Conservation (phyloP, 2,329 filamentous ascomycete species). For the Ophiosphaerella narmari region DNA sequence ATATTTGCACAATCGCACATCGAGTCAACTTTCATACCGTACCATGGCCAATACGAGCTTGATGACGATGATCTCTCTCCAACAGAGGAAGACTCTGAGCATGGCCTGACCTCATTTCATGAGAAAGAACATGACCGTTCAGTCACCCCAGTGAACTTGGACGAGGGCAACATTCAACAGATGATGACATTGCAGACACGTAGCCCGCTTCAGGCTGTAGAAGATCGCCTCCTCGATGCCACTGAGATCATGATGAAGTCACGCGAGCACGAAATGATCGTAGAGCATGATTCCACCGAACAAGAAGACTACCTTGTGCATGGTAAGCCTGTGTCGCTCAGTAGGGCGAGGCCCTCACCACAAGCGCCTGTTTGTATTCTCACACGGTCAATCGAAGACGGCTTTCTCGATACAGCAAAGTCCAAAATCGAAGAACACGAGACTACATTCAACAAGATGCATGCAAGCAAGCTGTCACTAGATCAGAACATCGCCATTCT, state of each 20-base stretch:
- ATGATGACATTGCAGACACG: slow-evolving; percentile 4
- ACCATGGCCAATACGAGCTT: slow-evolving; percentile 8
- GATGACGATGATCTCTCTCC: slow-evolving; percentile 17
- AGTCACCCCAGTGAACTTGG: slow-evolving; percentile 5
- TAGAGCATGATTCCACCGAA: background rate
- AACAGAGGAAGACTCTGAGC: slow-evolving; percentile 5
- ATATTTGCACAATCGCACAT: background rate
- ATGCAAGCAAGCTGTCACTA: slow-evolving; percentile 8
- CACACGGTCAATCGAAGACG: background rate
- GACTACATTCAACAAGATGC: background rate
- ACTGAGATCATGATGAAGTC: slow-evolving; percentile 13
- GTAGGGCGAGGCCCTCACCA: background rate
- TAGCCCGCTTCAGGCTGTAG: slow-evolving; percentile 27
- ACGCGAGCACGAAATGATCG: background rate
- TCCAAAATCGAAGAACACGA: too few relatives aligned
- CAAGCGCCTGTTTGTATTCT: background rate
- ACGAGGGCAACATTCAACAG: slow-evolving; percentile 1
- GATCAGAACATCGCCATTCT: slow-evolving; percentile 8
- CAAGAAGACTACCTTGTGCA: background rate
- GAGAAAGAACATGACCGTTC: slow-evolving; percentile 6
- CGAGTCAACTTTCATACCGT: background rate
- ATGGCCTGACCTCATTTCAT: background rate
- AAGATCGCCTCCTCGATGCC: slow-evolving; percentile 28
- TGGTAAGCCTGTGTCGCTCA: background rate
- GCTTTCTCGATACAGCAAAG: too few relatives aligned